Conservation (phyloP, 306 rosid species). For the Casuarina cunninghamiana region DNA sequence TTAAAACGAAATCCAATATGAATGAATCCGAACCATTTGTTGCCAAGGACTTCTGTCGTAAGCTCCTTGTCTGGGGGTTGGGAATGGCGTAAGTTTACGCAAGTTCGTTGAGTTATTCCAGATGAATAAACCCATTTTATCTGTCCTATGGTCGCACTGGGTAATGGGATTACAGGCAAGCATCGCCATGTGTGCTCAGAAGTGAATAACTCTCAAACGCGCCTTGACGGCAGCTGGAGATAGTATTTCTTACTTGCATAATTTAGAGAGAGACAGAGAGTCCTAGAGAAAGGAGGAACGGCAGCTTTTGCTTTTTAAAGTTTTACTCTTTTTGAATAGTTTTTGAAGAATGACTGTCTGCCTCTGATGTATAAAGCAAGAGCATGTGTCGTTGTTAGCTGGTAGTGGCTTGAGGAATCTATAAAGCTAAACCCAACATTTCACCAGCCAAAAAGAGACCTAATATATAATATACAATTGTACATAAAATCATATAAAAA, state of each 20-base stretch:
- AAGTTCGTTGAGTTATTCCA: no score
- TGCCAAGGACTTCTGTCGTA: background rate
- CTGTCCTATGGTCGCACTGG: no score
- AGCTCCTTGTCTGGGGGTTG: no score
- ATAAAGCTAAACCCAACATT: conserved; percentile 47
- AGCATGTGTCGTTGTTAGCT: conserved; percentile 42
- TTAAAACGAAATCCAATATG: background rate
- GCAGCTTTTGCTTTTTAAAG: conserved; percentile 87
- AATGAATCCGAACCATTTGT: background rate
- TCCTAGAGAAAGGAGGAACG: conserved; percentile 35
- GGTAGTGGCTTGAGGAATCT: conserved; percentile 57
- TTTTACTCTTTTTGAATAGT: conserved; percentile 57
- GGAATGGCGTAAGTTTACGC: no score
- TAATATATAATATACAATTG: conserved; percentile 3
- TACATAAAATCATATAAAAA: background rate
- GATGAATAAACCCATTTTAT: no score
- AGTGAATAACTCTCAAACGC: background rate
- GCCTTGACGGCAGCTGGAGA: background rate
- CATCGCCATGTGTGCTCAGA: background rate
- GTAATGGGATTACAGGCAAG: no score
- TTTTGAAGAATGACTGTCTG: conserved; percentile 65
- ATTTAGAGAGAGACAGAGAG: conserved; percentile 34
- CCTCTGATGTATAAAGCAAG: conserved; percentile 39
- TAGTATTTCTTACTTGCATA: conserved; percentile 12
- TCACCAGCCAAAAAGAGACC: conserved; percentile 55